Evolutionary conservation across 2,329 filamentous ascomycete species (phyloP).

Genomic region (Aspergillus fijiensis): DNA sequence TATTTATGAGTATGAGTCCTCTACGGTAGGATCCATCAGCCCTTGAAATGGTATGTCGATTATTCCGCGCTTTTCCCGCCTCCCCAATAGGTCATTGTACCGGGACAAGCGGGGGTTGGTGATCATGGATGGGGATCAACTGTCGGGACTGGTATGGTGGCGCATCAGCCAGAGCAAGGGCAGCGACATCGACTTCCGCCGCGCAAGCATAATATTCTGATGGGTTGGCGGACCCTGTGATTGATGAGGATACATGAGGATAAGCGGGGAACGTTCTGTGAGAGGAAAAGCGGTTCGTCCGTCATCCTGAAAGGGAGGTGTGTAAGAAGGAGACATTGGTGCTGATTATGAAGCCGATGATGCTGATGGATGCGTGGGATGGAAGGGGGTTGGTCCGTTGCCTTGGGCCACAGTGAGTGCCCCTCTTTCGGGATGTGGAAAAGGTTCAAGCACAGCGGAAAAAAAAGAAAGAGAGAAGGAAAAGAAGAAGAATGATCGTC

Average conservation of each 20-base stretch:
- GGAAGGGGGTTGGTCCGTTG: neutral
- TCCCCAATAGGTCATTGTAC: neutral
- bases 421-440: neutral
- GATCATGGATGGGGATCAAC: slow-evolving; percentile 4
- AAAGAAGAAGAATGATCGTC: neutral
- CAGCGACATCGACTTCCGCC: slow-evolving; percentile 5
- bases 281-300: slow-evolving; percentile 15
- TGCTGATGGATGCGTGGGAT: slow-evolving; percentile 8
- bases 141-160: slow-evolving; percentile 5
- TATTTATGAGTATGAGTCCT: neutral
- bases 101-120: slow-evolving; percentile 7
- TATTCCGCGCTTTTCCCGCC: neutral
- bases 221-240: slow-evolving; percentile 10
- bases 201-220: slow-evolving; percentile 2
- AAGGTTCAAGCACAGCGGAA: neutral
- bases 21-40: neutral
- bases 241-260: slow-evolving; percentile 5
- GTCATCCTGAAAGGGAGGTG: slow-evolving; percentile 7
- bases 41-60: neutral
- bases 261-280: neutral
- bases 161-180: slow-evolving; percentile 7
- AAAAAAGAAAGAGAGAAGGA: neutral
- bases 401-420: neutral
- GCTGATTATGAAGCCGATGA: slow-evolving; percentile 5
- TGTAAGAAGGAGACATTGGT: neutral